Evolutionary conservation across 192 early-diverging fungal species (phyloP), one percentile per base, ranked within the genome.

Genomic region (Coemansia umbellata): DNA sequence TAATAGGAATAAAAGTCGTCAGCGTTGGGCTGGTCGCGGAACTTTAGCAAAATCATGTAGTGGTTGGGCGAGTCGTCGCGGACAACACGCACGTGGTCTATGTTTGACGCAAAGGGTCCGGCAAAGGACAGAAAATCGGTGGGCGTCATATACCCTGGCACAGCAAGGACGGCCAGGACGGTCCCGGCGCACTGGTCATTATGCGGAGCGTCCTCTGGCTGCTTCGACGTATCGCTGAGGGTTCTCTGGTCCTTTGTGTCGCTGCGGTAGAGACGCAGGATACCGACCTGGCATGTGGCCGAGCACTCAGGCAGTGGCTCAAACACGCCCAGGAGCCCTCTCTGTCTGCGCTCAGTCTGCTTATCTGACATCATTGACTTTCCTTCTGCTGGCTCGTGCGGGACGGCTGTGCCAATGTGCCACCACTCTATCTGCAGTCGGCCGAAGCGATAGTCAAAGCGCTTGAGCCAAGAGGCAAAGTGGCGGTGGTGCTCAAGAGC

Each of bases 51-150:
- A 1, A 94, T 87, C 80, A 95, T 87, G 60, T 91, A 94, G 41
- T 90, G 85, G 61, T 91, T 94, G 13, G 91, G 91, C 1, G 85
- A 75, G 44, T 78, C 59, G 71, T 98, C 94, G 27, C 90, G 72
- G 18, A 92, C 66, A 37, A 86, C 82, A 10, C 93, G 85, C 35
- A 92, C 80, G 33, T 94, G 89, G 7, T 80, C 75, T 9, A 96
- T 87, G 28, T 71, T 68, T n/a, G 81, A 59, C 14, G 74, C 69
- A 18, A 83, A 81, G 8, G 88, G 70, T 4, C 87, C 90, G 5
- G 93, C 78, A 67, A 94, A 94, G 5, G 84, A 80, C 19, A 97
- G 64, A 75, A 97, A 91, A 66, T 97, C 96, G 5, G 88, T 84
- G 5, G 93, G 80, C 17, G 89, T 86, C 83, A 94, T 85, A 66